Evolutionary conservation across 2,329 filamentous ascomycete genomes (phyloP).

Genomic region (Pseudogymnoascus sp.): DNA sequence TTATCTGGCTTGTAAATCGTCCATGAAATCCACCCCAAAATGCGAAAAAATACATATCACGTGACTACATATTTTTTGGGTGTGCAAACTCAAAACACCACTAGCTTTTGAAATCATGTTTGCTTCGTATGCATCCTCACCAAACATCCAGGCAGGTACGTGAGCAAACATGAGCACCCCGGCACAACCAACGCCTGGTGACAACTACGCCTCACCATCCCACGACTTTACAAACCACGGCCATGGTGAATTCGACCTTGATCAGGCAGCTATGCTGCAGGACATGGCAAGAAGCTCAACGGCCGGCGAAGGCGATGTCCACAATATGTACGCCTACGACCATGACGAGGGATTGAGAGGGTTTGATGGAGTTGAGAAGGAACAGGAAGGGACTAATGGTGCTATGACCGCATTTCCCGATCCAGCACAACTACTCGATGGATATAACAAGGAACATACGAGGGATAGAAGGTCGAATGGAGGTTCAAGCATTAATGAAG

Average conservation of each 20-base stretch:
- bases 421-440: constrained; percentile 7
- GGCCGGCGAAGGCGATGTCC: constrained; percentile 1
- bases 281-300: constrained; percentile 11
- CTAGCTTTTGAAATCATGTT: constrained; percentile 2
- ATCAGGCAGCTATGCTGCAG: constrained; percentile 12
- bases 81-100: not conserved
- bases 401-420: constrained; percentile 8
- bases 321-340: constrained; percentile 11
- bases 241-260: constrained; percentile 9
- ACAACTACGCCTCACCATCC: constrained; percentile 1
- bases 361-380: constrained; percentile 9
- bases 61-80: not conserved
- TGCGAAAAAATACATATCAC: not conserved
- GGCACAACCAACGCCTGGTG: not conserved
- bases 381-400: constrained; percentile 1
- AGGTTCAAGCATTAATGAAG: not conserved
- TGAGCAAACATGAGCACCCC: constrained; percentile 6
- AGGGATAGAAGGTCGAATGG: not conserved
- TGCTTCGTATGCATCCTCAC: constrained; percentile 10
- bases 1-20: not conserved
- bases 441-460: constrained; percentile 2
- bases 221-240: not conserved
- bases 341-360: constrained; percentile 5
- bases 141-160: constrained; percentile 10
- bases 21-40: not conserved